Evolutionary conservation across 768 basidiomycete species (phyloP).

Genomic region (Termitomyces sp.): DNA sequence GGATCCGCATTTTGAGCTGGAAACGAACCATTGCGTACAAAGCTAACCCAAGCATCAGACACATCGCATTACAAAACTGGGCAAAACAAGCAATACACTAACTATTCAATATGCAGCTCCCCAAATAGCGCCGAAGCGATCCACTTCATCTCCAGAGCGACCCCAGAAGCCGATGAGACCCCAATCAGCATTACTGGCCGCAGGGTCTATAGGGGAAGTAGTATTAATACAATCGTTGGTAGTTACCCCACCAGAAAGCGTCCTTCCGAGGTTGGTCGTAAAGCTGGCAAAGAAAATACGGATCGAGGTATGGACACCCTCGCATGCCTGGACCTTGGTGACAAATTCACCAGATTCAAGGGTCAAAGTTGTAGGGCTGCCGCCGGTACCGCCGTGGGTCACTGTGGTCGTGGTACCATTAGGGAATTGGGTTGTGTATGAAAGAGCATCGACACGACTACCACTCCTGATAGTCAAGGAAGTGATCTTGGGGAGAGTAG

Average conservation of each 20-base stretch:
- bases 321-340: constrained; percentile 20
- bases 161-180: constrained; percentile 28
- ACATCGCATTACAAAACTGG: not conserved
- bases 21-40: constrained; percentile 17
- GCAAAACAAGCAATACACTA: no score
- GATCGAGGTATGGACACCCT: constrained; percentile 20
- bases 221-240: constrained; percentile 22
- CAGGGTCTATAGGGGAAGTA: constrained; percentile 23
- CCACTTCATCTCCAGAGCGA: constrained; percentile 23
- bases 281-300: constrained; percentile 26
- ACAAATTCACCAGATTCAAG: constrained; percentile 21
- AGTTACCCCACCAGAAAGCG: constrained; percentile 20
- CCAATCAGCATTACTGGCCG: constrained; percentile 19
- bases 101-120: constrained; percentile 20
- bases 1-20: constrained; percentile 21
- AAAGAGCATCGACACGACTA: constrained; percentile 25
- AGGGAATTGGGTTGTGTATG: constrained; percentile 17
- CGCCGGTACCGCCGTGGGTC: constrained; percentile 29
- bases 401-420: constrained; percentile 12
- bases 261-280: constrained; percentile 24
- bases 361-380: constrained; percentile 21
- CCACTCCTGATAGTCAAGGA: constrained; percentile 26
- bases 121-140: constrained; percentile 26
- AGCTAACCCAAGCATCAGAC: constrained; percentile 26
- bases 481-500: constrained; percentile 19